Conservation (phyloP, 495 filamentous ascomycete genomes). For the Trichodelitschia bisporula region DNA sequence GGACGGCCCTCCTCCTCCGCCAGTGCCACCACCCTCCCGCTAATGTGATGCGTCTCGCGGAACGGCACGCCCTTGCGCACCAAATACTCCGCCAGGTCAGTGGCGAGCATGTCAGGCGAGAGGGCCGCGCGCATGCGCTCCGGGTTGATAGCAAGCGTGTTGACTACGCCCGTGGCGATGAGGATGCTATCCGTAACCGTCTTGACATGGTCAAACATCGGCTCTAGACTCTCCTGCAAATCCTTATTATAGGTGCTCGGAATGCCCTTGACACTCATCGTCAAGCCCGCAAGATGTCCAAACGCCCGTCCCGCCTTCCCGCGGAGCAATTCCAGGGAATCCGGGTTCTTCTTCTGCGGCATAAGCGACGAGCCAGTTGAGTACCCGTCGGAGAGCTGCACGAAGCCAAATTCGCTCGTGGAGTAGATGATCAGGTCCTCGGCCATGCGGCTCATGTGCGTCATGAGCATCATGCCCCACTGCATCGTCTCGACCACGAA, state of each 20-base stretch:
- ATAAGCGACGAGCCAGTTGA: conserved; percentile 65
- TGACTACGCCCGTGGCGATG: conserved; percentile 59
- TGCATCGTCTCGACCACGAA: conserved; percentile 81
- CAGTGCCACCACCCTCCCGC: conserved; percentile 51
- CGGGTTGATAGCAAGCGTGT: conserved; percentile 37
- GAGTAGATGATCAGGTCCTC: conserved; percentile 85
- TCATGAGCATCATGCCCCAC: conserved; percentile 68
- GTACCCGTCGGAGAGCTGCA: conserved; percentile 66
- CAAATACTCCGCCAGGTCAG: conserved; percentile 72
- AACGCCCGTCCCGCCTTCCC: conserved; percentile 72
- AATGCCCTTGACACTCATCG: conserved; percentile 67
- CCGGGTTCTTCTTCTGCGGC: conserved; percentile 71
- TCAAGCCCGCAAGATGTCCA: conserved; percentile 73
- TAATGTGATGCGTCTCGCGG: conserved; percentile 75
- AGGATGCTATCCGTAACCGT: conserved; percentile 66
- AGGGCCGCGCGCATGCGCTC: conserved; percentile 60
- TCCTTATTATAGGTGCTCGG: conserved; percentile 92
- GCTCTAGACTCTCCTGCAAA: conserved; percentile 74
- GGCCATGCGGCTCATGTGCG: conserved; percentile 64
- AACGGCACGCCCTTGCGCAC: conserved; percentile 71
- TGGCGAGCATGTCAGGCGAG: conserved; percentile 31
- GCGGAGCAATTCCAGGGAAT: conserved; percentile 66
- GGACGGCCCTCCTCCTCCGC: conserved; percentile 42
- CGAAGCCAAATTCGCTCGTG: conserved; percentile 58
- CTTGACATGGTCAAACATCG: conserved; percentile 69